Percentiles rank a stretch among this genome's conserved stretches.
Evolutionary conservation across 2,329 filamentous ascomycete species (phyloP).

Genomic region (Paraconiothyrium sp.): DNA sequence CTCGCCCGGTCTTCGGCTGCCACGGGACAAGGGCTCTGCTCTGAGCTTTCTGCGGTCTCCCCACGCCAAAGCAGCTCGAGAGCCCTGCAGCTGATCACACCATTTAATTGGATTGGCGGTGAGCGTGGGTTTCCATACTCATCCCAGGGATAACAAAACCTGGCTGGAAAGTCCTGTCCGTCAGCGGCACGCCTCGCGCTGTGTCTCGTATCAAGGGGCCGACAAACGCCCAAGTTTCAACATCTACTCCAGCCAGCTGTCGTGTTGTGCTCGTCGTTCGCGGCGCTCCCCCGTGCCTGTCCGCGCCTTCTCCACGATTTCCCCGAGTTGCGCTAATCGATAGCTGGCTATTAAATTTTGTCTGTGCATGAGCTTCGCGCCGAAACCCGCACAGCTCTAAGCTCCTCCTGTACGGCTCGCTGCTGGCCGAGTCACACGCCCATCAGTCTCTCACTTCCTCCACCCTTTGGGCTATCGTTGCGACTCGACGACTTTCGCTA

Average conservation of each 20-base stretch:
- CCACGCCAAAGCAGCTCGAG: conserved; percentile 13
- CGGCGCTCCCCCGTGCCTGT: conserved; percentile 2
- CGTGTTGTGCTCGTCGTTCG: not conserved
- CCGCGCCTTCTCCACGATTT: conserved; percentile 44
- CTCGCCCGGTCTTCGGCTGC: conserved; percentile 8
- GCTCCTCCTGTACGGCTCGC: conserved; percentile 14
- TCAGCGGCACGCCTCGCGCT: not conserved
- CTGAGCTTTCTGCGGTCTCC: not conserved
- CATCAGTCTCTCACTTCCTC: conserved; percentile 23
- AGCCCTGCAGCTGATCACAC: conserved; percentile 26
- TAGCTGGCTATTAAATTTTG: conserved; percentile 31
- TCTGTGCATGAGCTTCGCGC: conserved; percentile 30
- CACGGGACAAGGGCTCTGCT: not conserved
- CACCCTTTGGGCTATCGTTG: conserved; percentile 24
- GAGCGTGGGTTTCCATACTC: conserved; percentile 13
- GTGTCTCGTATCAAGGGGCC: not conserved
- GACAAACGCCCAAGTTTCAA: not conserved
- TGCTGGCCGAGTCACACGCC: conserved; percentile 33
- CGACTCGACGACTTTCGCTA: conserved; percentile 20
- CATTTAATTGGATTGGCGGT: conserved; percentile 20
- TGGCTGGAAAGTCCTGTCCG: not conserved
- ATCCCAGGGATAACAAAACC: conserved; percentile 16
- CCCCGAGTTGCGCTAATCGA: conserved; percentile 36
- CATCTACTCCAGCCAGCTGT: not conserved
- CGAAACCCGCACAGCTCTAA: conserved; percentile 20